Evolutionary conservation across 352 stramenopile genomes (phyloP).

Genomic region (Plasmopara halstedii): DNA sequence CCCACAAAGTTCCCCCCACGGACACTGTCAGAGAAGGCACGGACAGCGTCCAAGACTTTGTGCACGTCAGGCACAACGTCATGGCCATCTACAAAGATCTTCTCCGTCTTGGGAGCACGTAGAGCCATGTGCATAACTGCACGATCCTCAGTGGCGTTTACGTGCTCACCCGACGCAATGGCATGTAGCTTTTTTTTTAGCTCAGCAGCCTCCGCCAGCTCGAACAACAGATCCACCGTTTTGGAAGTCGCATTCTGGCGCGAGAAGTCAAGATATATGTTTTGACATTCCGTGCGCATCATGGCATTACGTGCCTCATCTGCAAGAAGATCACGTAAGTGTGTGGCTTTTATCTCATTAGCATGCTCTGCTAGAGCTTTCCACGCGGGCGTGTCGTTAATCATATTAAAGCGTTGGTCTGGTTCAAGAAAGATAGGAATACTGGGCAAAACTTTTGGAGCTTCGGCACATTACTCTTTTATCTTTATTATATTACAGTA

Average conservation of each 20-base stretch:
- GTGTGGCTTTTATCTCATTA: slow-evolving; percentile 72
- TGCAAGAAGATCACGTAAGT: slow-evolving; percentile 87
- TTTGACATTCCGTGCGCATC: slow-evolving; percentile 89
- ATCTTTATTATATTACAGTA: no score
- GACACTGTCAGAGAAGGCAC: slow-evolving; percentile 88
- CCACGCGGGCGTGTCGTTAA: slow-evolving; percentile 70
- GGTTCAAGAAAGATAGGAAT: no score
- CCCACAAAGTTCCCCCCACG: slow-evolving; percentile 81
- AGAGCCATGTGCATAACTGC: slow-evolving; percentile 96
- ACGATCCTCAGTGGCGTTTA: slow-evolving; percentile 95
- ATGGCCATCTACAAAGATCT: slow-evolving; percentile 90
- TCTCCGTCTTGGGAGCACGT: slow-evolving; percentile 72
- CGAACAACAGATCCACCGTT: slow-evolving; percentile 87
- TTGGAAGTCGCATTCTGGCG: slow-evolving; percentile 88
- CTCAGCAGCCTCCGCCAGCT: slow-evolving; percentile 85
- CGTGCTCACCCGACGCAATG: slow-evolving; percentile 90
- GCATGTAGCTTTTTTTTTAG: slow-evolving; percentile 81
- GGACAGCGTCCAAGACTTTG: slow-evolving; percentile 92
- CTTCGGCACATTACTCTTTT: no score
- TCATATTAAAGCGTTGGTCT: slow-evolving; percentile 29
- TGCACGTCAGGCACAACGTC: slow-evolving; percentile 96
- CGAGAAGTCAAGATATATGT: slow-evolving; percentile 93
- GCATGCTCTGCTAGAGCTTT: slow-evolving; percentile 68
- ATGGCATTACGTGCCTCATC: slow-evolving; percentile 83
- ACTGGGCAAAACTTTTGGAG: no score